phyloP scores from a whole-genome alignment of 2,329 filamentous ascomycete genomes.

The Chaetomiaceae sp. region DNA sequence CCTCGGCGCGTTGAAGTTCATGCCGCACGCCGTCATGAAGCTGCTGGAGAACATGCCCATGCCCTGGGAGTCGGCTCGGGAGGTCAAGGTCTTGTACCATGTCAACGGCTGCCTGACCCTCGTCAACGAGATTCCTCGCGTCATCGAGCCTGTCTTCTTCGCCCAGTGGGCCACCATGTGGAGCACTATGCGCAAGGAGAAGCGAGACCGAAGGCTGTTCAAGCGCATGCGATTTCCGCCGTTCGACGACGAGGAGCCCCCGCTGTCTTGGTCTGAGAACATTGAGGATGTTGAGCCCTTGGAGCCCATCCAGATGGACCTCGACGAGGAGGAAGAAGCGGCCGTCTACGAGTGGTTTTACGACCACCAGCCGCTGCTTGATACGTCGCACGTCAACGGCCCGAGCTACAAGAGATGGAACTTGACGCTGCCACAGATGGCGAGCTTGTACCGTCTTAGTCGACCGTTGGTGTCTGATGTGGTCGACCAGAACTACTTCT shows the following conservation, averaged over 20 bases:
- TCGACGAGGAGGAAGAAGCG: constrained; percentile 88
- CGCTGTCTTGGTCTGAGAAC: constrained; percentile 96
- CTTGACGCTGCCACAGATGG: constrained; percentile 89
- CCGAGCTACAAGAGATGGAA: constrained; percentile 98
- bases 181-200: constrained; percentile 96
- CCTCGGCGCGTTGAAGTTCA: constrained; percentile 94
- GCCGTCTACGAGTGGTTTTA: constrained; percentile 97
- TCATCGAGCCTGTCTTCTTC: constrained; percentile 96
- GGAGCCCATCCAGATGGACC: constrained; percentile 97
- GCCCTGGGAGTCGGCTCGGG: constrained; percentile 95
- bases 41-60: constrained; percentile 99
- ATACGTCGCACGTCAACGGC: constrained; percentile 91
- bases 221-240: constrained; percentile 99
- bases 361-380: constrained; percentile 82
- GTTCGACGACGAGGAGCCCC: constrained; percentile 97
- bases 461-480: constrained; percentile 86
- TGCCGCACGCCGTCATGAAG: constrained; percentile 97
- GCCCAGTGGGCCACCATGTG: constrained; percentile 99
- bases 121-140: constrained; percentile 92
- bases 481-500: constrained; percentile 94
- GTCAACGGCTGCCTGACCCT: constrained; percentile 96
- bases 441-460: constrained; percentile 86
- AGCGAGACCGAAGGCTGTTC: constrained; percentile 91
- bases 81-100: constrained; percentile 97
- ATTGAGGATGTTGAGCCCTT: constrained; percentile 97